Evolutionary conservation across 2,329 filamentous ascomycete species (phyloP).

Genomic region (Amauroascus verrucosus): DNA sequence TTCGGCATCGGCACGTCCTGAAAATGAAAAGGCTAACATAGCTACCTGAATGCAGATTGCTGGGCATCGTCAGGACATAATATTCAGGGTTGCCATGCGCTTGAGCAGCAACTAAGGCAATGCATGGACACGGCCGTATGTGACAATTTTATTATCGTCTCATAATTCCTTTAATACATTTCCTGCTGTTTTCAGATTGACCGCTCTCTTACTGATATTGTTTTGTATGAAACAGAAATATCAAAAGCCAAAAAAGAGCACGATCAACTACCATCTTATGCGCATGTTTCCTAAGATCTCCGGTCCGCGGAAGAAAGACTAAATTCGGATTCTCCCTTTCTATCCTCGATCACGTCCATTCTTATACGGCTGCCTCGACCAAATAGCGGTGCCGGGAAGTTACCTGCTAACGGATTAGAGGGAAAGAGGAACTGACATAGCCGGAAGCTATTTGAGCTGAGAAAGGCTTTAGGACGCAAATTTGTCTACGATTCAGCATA

Average conservation of each 20-base stretch:
- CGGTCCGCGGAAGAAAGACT: constrained; percentile 53
- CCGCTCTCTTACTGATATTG: neutral
- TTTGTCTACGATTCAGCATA: constrained; percentile 8
- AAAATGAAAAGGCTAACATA: constrained; percentile 10
- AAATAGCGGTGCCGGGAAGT: neutral
- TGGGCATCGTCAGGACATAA: constrained; percentile 40
- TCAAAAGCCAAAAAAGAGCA: constrained; percentile 53
- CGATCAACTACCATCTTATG: constrained; percentile 83
- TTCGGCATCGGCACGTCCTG: no score
- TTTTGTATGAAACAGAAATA: constrained; percentile 41
- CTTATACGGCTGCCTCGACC: neutral
- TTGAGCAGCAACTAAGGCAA: constrained; percentile 51
- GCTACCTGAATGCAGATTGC: constrained; percentile 25
- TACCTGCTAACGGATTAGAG: neutral
- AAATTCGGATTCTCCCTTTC: neutral
- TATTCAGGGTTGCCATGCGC: constrained; percentile 47
- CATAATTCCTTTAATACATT: no score
- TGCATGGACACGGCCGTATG: constrained; percentile 74
- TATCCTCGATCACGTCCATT: neutral
- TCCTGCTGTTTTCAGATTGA: neutral
- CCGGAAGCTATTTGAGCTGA: neutral
- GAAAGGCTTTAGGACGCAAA: neutral
- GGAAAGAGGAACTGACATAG: neutral
- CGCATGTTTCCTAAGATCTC: constrained; percentile 66
- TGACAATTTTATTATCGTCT: neutral